A percentile compares a stretch with the other conserved stretches of the same genome.
phyloP scores from a whole-genome alignment of 2,329 filamentous ascomycete genomes.

The Xylaria hypoxylon region DNA sequence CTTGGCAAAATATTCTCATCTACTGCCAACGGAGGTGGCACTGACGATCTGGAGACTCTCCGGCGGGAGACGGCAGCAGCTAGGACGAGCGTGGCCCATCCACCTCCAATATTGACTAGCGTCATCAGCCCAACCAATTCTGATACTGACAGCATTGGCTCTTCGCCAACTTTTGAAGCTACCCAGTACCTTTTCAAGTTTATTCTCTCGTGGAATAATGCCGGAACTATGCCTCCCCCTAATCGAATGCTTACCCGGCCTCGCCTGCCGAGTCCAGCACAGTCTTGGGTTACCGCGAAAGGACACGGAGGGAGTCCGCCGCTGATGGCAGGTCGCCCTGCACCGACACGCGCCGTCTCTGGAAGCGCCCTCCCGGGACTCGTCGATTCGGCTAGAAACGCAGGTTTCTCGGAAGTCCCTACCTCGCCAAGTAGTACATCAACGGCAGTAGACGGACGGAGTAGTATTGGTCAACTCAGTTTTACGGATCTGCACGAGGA shows the following conservation, averaged over 20 bases:
- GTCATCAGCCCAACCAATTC: conserved; percentile 55
- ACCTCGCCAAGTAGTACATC: conserved; percentile 45
- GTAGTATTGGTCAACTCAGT: conserved; percentile 41
- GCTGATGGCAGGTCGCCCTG: conserved; percentile 55
- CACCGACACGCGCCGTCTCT: conserved; percentile 61
- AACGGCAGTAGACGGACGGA: conserved; percentile 41
- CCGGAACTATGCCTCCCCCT: conserved; percentile 64
- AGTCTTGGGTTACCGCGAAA: conserved; percentile 67
- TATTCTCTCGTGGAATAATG: conserved; percentile 72
- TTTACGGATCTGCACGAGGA: conserved; percentile 42
- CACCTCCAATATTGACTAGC: conserved; percentile 54
- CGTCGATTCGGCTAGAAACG: conserved; percentile 64
- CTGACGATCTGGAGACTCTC: conserved; percentile 63
- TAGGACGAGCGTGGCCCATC: conserved; percentile 53
- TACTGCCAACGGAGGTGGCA: conserved; percentile 50
- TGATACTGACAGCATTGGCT: conserved; percentile 66
- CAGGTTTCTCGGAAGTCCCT: conserved; percentile 53
- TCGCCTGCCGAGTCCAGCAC: conserved; percentile 76
- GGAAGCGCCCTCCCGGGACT: conserved; percentile 60
- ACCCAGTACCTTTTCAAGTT: conserved; percentile 79
- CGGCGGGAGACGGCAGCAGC: conserved; percentile 64
- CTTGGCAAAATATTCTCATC: conserved; percentile 72
- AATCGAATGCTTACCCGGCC: conserved; percentile 75
- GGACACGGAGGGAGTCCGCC: conserved; percentile 55
- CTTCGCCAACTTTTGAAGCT: conserved; percentile 66